Evolutionary conservation across 2,329 filamentous ascomycete genomes (phyloP), one percentile per base, ranked within the genome.

Genomic region (Talaromyces sp.): DNA sequence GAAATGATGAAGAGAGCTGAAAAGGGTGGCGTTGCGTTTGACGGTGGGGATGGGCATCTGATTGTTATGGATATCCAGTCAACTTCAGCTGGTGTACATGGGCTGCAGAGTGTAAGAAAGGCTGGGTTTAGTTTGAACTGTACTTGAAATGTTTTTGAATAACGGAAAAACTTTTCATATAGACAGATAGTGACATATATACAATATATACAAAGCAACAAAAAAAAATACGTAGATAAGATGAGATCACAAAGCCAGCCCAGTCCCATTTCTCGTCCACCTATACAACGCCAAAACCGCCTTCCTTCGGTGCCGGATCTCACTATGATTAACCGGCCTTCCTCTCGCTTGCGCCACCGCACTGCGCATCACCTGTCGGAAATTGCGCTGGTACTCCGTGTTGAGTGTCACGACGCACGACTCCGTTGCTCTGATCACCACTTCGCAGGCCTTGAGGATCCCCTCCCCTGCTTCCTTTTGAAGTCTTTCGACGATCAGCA

Each of bases 361-460:
- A 67, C 91, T 94, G 59, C 93, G 90, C 93, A 97, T 97, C 41
- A 97, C 93, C 79, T 93, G 94, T 71, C 92, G 91, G 81, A 97
- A 97, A 78, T 96, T 96, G 70, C 93, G 86, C 90, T 96, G 93
- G 77, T 97, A 97, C 76, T 97, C 93, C 1, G 93, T 96, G 75
- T 92, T 95, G 60, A 97, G 82, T 11, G 93, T 97, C 65, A 95
- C 92, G 22, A 96, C 92, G 74, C 93, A 97, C 5, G 92, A 93
- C 78, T 97, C 93, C 70, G 96, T 93, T 14, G 93, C 93, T 48
- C 92, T 87, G 37, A 97, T 91, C 70, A 97, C 96, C 3, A 91
- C 95, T 82, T 97, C 93, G 76, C 93, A 97, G 9, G 93, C 93
- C 73, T 90, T 90, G 67, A 94, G 90, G 6, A 97, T 92, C 70